Conservation (phyloP, 73 alveolate species). For the Paramecium caudatum region DNA sequence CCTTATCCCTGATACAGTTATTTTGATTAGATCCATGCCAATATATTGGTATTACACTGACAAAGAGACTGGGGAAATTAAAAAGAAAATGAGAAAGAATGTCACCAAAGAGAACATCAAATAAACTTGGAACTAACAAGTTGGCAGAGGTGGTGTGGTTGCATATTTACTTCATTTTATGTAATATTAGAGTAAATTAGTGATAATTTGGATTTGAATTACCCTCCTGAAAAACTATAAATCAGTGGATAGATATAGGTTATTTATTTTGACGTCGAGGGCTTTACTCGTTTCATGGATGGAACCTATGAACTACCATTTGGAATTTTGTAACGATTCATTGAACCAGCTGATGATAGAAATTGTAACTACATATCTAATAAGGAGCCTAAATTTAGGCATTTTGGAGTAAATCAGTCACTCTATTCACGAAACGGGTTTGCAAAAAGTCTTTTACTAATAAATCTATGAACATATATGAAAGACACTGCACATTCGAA, state of each 20-base stretch:
- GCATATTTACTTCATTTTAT: slow-evolving; percentile 61
- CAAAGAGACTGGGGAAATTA: slow-evolving; percentile 51
- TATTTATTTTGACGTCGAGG: slow-evolving; percentile 37
- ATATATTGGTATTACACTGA: slow-evolving; percentile 54
- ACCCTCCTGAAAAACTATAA: slow-evolving; percentile 34
- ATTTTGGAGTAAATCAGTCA: slow-evolving; percentile 60
- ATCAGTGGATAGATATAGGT: slow-evolving; percentile 43
- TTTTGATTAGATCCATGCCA: slow-evolving; percentile 45
- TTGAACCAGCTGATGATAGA: slow-evolving; percentile 55
- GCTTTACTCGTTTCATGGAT: slow-evolving; percentile 2
- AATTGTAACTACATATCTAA: background rate
- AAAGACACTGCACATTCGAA: slow-evolving; percentile 58
- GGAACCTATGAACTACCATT: slow-evolving; percentile 8
- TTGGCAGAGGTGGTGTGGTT: slow-evolving; percentile 47
- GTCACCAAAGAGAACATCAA: slow-evolving; percentile 37
- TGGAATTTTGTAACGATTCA: slow-evolving; percentile 40
- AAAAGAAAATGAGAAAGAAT: slow-evolving; percentile 66
- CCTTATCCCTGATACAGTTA: slow-evolving; percentile 52
- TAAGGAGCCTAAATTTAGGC: slow-evolving; percentile 31
- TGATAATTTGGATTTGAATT: slow-evolving; percentile 46
- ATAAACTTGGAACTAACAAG: slow-evolving; percentile 43
- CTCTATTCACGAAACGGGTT: slow-evolving; percentile 37
- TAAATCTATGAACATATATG: slow-evolving; percentile 54
- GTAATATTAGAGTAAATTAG: slow-evolving; percentile 12
- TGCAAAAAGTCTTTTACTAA: slow-evolving; percentile 37